Evolutionary conservation across 2,329 filamentous ascomycete genomes (phyloP).

Genomic region (Monilinia laxa): DNA sequence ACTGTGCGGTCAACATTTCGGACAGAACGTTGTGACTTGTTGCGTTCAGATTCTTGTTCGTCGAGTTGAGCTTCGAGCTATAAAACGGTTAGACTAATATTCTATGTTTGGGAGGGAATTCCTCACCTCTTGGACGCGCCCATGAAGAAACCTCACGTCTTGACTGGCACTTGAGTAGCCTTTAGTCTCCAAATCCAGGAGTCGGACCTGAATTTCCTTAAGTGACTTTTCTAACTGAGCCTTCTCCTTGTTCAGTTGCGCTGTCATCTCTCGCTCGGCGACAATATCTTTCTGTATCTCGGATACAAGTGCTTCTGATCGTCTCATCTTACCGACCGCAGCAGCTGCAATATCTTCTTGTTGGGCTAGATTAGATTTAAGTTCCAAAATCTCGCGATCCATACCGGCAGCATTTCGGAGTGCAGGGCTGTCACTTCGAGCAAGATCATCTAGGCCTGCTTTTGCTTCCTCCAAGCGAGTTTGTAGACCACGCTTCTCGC

Average conservation of each 20-base stretch:
- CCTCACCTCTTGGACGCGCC: constrained; percentile 89
- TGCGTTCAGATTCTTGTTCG: constrained; percentile 74
- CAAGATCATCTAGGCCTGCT: constrained; percentile 82
- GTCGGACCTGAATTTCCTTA: constrained; percentile 84
- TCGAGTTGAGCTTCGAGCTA: constrained; percentile 88
- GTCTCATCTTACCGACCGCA: constrained; percentile 94
- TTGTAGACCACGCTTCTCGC: constrained; percentile 90
- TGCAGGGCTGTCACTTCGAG: constrained; percentile 79
- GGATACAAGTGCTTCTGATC: constrained; percentile 79
- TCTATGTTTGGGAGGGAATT: neutral
- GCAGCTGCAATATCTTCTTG: constrained; percentile 91
- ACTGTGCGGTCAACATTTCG: constrained; percentile 93
- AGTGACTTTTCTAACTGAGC: constrained; percentile 82
- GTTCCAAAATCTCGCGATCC: constrained; percentile 84
- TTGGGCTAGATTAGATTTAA: constrained; percentile 85
- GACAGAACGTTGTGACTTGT: constrained; percentile 78
- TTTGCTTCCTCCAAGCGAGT: constrained; percentile 82
- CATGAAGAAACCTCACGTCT: constrained; percentile 92
- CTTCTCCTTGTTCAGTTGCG: constrained; percentile 85
- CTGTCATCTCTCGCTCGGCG: constrained; percentile 77
- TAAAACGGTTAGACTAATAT: constrained; percentile 33
- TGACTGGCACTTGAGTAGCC: constrained; percentile 92
- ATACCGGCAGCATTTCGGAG: constrained; percentile 86
- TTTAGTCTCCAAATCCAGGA: constrained; percentile 95
- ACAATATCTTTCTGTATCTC: constrained; percentile 94